A percentile compares a stretch with the other conserved stretches of the same genome.
These are phyloP conservation scores for Diaporthe longicolla DNA, from an alignment of 2,329 filamentous ascomycete species.

Conservation along the genomic window DNA sequence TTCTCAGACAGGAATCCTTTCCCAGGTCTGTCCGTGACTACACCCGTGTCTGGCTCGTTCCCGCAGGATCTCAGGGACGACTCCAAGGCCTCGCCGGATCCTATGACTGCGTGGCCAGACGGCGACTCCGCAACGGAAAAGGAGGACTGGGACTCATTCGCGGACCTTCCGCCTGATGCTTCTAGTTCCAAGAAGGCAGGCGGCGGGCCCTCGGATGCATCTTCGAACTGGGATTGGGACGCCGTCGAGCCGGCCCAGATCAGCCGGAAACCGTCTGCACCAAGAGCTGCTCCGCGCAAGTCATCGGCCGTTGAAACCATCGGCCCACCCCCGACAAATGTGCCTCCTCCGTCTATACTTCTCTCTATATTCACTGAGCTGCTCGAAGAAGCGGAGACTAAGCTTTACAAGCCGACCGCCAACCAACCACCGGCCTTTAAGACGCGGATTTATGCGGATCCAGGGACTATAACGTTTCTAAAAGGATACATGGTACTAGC, in stretches of 20 bases:
- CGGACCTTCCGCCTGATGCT: constrained; percentile 55
- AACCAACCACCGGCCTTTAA: constrained; percentile 70
- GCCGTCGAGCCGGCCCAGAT: constrained; percentile 53
- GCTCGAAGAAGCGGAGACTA: constrained; percentile 74
- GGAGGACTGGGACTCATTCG: constrained; percentile 67
- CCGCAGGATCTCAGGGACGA: constrained; percentile 49
- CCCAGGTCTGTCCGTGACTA: constrained; percentile 60
- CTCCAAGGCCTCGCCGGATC: constrained; percentile 50
- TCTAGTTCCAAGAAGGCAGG: constrained; percentile 41
- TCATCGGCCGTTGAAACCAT: constrained; percentile 47
- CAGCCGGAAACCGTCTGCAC: constrained; percentile 28
- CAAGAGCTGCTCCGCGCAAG: constrained; percentile 44
- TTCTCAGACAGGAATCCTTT: constrained; percentile 66
- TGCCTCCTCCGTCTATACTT: constrained; percentile 89
- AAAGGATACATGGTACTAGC: constrained; percentile 74
- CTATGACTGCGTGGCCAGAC: constrained; percentile 43
- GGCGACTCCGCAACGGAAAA: constrained; percentile 48
- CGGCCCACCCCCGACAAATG: constrained; percentile 80
- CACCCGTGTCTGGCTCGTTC: constrained; percentile 51
- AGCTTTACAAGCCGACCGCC: constrained; percentile 76
- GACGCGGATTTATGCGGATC: constrained; percentile 74
- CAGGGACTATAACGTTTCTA: constrained; percentile 74
- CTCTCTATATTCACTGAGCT: constrained; percentile 82
- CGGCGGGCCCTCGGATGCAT: constrained; percentile 42
- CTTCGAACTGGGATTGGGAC: constrained; percentile 65